A percentile compares a stretch with the other conserved stretches of the same genome.
Evolutionary conservation across 2,329 filamentous ascomycete genomes (phyloP).

Genomic region (Hymenoscyphus scutula): DNA sequence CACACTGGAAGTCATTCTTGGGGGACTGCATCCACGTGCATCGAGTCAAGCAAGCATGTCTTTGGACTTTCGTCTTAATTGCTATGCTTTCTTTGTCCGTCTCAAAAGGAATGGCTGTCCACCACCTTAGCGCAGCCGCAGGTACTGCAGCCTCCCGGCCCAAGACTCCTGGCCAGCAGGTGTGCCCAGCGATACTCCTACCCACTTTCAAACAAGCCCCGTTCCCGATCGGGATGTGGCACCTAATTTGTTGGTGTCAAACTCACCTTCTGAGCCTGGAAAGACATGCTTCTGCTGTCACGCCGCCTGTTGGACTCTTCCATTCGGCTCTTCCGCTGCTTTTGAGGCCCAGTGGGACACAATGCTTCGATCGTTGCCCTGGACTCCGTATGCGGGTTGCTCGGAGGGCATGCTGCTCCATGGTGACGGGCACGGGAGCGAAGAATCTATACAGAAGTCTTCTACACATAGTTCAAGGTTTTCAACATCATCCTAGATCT

Average conservation of each 20-base stretch:
- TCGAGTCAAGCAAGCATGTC: constrained; percentile 49
- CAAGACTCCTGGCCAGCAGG: constrained; percentile 34
- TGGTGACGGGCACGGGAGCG: constrained; percentile 33
- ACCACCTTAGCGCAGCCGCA: constrained; percentile 39
- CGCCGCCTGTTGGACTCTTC: constrained; percentile 28
- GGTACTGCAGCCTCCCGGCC: constrained; percentile 48
- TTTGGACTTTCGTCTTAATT: constrained; percentile 21
- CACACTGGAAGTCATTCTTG: constrained; percentile 18
- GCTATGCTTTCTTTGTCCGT: constrained; percentile 46
- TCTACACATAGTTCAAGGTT: constrained; percentile 29
- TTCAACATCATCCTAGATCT: constrained; percentile 24
- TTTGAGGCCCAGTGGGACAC: constrained; percentile 31
- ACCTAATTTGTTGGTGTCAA: constrained; percentile 35
- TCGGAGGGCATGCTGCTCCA: constrained; percentile 28
- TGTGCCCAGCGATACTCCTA: constrained; percentile 28
- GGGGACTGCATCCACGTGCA: constrained; percentile 46
- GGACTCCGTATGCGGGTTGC: constrained; percentile 29
- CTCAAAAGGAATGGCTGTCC: constrained; percentile 34
- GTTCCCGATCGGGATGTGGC: constrained; percentile 32
- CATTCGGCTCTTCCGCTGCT: constrained; percentile 27
- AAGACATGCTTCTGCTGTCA: constrained; percentile 29
- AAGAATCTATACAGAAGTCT: constrained; percentile 33
- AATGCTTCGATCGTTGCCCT: constrained; percentile 33
- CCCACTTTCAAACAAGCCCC: constrained; percentile 35
- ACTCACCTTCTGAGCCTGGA: constrained; percentile 30